A percentile compares a stretch with the other conserved stretches of the same genome.
Conservation (phyloP, 1,139 yeast genomes). For the Geotrichum klebahnii region DNA sequence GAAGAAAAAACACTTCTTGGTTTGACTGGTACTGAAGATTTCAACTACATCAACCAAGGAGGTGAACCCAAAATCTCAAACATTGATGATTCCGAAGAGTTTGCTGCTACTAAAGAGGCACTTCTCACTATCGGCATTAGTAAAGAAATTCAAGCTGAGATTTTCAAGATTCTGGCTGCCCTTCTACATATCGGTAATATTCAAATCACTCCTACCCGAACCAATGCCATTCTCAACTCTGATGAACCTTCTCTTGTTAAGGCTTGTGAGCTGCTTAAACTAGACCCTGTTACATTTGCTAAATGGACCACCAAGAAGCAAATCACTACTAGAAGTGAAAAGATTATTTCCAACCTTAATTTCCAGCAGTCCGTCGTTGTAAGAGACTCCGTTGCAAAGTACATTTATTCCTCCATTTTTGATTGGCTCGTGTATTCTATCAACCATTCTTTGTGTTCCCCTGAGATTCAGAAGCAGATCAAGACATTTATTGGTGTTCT, state of each 20-base stretch:
- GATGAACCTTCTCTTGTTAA: constrained; percentile 82
- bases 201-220: constrained; percentile 79
- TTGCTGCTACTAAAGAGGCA: constrained; percentile 68
- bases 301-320: constrained; percentile 95
- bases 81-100: constrained; percentile 79
- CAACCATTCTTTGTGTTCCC: constrained; percentile 75
- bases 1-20: constrained; percentile 58
- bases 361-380: constrained; percentile 86
- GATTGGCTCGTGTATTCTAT: constrained; percentile 92
- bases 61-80: constrained; percentile 69
- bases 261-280: constrained; percentile 82
- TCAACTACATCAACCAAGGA: constrained; percentile 85
- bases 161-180: constrained; percentile 81
- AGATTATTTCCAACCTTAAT: constrained; percentile 77
- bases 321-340: constrained; percentile 87
- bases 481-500: constrained; percentile 88
- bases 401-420: constrained; percentile 83
- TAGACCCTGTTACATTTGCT: constrained; percentile 68
- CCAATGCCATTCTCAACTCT: constrained; percentile 73
- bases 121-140: constrained; percentile 72
- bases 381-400: constrained; percentile 93
- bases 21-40: constrained; percentile 58
- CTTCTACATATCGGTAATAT: constrained; percentile 91
- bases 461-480: constrained; percentile 52
- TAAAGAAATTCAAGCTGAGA: constrained; percentile 55